A percentile compares a stretch with the other conserved stretches of the same genome.
Evolutionary conservation across 176 grass and related monocot genomes (phyloP).

Genomic region (Pharus latifolius): DNA sequence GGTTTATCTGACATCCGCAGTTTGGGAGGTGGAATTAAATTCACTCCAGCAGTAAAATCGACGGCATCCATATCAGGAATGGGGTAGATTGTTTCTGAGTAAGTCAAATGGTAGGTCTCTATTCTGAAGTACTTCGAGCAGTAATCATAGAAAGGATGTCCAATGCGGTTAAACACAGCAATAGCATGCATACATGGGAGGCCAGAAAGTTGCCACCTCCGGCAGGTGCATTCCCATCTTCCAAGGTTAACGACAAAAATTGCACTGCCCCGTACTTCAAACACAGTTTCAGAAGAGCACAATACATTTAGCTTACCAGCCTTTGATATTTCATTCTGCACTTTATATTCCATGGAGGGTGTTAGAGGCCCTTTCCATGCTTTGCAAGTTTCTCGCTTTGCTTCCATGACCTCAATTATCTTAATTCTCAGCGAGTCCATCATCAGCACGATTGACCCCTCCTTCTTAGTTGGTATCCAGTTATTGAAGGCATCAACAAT

Average conservation of each 20-base stretch:
- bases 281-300: slow-evolving; percentile 89
- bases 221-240: slow-evolving; percentile 83
- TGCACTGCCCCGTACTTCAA: slow-evolving; percentile 81
- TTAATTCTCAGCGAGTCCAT: slow-evolving; percentile 68
- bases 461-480: slow-evolving; percentile 89
- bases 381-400: slow-evolving; percentile 55
- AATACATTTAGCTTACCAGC: slow-evolving; percentile 67
- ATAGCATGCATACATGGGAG: slow-evolving; percentile 87
- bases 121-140: slow-evolving; percentile 68
- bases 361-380: slow-evolving; percentile 62
- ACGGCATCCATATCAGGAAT: slow-evolving; percentile 83
- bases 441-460: slow-evolving; percentile 71
- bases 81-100: slow-evolving; percentile 55
- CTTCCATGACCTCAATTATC: slow-evolving; percentile 63
- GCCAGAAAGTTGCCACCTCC: slow-evolving; percentile 87
- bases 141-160: slow-evolving; percentile 60
- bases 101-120: slow-evolving; percentile 68
- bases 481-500: slow-evolving; percentile 87
- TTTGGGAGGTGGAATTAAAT: slow-evolving; percentile 57
- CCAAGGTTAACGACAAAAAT: slow-evolving; percentile 85
- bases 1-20: slow-evolving; percentile 62
- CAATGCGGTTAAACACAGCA: slow-evolving; percentile 71
- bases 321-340: slow-evolving; percentile 56
- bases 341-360: slow-evolving; percentile 80
- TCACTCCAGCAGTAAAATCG: slow-evolving; percentile 61